Evolutionary conservation across 2,329 filamentous ascomycete genomes (phyloP).

Genomic region (Huntiella moniliformis): DNA sequence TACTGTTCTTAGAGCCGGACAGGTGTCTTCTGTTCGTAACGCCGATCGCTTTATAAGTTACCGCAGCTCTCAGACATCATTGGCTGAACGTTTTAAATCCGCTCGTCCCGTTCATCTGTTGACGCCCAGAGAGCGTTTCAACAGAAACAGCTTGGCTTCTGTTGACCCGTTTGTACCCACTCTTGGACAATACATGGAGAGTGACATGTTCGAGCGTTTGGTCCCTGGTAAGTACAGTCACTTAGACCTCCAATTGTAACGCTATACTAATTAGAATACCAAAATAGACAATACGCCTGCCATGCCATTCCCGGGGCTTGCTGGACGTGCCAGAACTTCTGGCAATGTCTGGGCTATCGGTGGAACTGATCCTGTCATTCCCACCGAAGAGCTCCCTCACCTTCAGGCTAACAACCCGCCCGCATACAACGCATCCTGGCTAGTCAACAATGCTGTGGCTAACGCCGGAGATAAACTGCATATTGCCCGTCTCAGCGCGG

Average conservation of each 20-base stretch:
- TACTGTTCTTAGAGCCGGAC: not conserved
- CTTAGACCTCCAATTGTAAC: not conserved
- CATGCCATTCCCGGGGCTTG: not conserved
- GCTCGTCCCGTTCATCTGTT: not conserved
- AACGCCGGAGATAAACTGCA: conserved; percentile 47
- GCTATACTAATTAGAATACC: not conserved
- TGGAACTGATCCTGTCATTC: conserved; percentile 22
- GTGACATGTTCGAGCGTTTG: conserved; percentile 3
- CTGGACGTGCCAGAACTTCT: not conserved
- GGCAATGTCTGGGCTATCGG: conserved; percentile 10
- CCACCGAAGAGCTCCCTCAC: conserved; percentile 44
- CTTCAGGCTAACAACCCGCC: conserved; percentile 23
- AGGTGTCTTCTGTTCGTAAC: not conserved
- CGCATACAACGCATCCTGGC: conserved; percentile 35
- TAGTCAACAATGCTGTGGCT: conserved; percentile 24
- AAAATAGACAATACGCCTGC: not conserved
- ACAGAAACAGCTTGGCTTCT: conserved; percentile 3
- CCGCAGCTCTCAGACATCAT: conserved; percentile 1
- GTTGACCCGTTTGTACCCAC: conserved; percentile 9
- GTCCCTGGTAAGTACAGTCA: conserved; percentile 3
- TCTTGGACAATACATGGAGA: conserved; percentile 2
- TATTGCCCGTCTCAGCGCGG: conserved; percentile 55
- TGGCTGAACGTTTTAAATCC: conserved; percentile 5
- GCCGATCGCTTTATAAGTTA: conserved; percentile 9
- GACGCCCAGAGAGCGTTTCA: conserved; percentile 3